phyloP scores from a whole-genome alignment of 129 eudicot genomes.

The Centrapalus pauciflorus region DNA sequence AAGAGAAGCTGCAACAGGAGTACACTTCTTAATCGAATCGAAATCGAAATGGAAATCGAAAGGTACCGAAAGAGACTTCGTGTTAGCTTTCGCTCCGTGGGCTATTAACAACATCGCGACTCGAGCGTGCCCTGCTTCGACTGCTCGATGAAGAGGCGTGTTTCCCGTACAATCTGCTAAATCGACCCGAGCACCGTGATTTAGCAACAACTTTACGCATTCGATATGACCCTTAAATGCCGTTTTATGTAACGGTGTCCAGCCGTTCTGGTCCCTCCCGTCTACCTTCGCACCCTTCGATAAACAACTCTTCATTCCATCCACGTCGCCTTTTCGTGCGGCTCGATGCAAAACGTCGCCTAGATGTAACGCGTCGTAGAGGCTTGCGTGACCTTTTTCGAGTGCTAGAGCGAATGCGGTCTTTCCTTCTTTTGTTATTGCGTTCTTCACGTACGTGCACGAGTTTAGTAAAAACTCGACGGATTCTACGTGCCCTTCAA shows the following conservation, averaged over 20 bases:
- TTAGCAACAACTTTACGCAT: conserved; percentile 47
- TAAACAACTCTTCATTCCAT: conserved; percentile 39
- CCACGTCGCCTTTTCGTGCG: conserved; percentile 48
- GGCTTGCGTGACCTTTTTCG: conserved; percentile 35
- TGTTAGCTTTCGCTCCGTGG: conserved; percentile 63
- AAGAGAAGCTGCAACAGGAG: conserved; percentile 23
- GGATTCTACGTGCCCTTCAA: conserved; percentile 43
- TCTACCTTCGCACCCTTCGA: conserved; percentile 57
- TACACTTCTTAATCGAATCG: conserved; percentile 37
- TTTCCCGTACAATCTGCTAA: conserved; percentile 51
- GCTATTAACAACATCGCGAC: conserved; percentile 48
- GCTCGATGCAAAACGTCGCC: conserved; percentile 52
- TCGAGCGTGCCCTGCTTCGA: conserved; percentile 55
- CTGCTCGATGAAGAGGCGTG: conserved; percentile 67
- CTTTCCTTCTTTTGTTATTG: conserved; percentile 47
- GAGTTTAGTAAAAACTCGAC: conserved; percentile 38
- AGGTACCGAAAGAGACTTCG: conserved; percentile 44
- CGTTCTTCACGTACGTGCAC: conserved; percentile 41
- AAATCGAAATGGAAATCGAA: conserved; percentile 46
- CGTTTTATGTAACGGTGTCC: conserved; percentile 74
- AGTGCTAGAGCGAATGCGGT: conserved; percentile 63
- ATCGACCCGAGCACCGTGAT: conserved; percentile 60
- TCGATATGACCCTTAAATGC: conserved; percentile 64
- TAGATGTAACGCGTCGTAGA: conserved; percentile 42
- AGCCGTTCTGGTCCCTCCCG: conserved; percentile 70